A percentile compares a stretch with the other conserved stretches of the same genome.
These are phyloP conservation scores for Coleophoma cylindrospora DNA, from an alignment of 2,329 filamentous ascomycete species.

Conservation along the genomic window DNA sequence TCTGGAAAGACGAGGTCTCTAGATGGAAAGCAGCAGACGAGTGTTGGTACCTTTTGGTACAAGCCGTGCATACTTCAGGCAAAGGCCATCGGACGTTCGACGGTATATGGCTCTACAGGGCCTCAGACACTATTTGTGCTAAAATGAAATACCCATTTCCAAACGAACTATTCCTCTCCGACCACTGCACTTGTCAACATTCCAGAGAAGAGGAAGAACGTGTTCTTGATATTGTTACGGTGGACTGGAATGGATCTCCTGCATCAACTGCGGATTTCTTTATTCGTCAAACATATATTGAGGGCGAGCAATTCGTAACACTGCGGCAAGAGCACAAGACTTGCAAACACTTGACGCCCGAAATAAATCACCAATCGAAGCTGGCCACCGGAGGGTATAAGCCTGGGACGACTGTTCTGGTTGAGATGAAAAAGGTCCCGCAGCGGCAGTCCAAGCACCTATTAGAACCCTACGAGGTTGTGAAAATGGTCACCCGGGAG, in stretches of 20 bases:
- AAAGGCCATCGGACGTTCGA: constrained; percentile 43
- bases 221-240: constrained; percentile 49
- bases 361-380: constrained; percentile 7
- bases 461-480: constrained; percentile 58
- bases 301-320: constrained; percentile 56
- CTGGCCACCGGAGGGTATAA: constrained; percentile 27
- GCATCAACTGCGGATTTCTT: constrained; percentile 47
- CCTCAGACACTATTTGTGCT: constrained; percentile 65
- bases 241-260: constrained; percentile 52
- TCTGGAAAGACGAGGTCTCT: constrained; percentile 49
- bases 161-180: constrained; percentile 73
- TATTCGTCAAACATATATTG: constrained; percentile 64
- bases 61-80: constrained; percentile 38
- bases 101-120: constrained; percentile 70
- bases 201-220: constrained; percentile 46
- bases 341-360: constrained; percentile 38
- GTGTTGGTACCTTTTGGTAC: constrained; percentile 70
- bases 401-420: constrained; percentile 52
- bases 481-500: constrained; percentile 28
- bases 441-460: constrained; percentile 35
- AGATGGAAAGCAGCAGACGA: constrained; percentile 37
- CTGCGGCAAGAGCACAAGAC: constrained; percentile 47
- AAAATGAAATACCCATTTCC: constrained; percentile 61
- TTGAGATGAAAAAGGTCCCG: constrained; percentile 4
- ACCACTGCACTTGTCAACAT: constrained; percentile 64